A percentile compares a stretch with the other conserved stretches of the same genome.
These are phyloP conservation scores for Streptanthus diversifolius DNA, from an alignment of 345 rosid species.

Conservation along the genomic window DNA sequence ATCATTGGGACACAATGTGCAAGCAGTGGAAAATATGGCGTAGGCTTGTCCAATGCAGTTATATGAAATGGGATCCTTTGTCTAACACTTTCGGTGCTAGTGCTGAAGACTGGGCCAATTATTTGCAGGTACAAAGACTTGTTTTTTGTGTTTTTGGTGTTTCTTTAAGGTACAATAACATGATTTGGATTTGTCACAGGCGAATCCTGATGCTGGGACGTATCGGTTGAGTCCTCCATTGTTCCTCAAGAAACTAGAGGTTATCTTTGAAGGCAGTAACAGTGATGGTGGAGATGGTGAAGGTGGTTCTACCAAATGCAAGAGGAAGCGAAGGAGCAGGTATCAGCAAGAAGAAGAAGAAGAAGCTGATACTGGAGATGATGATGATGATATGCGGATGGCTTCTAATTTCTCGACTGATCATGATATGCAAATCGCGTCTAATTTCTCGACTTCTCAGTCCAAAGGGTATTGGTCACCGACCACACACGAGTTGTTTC, in stretches of 20 bases:
- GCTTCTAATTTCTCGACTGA: slow-evolving; percentile 13
- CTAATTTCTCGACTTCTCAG: slow-evolving; percentile 18
- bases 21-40: slow-evolving; percentile 55
- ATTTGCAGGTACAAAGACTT: slow-evolving; percentile 28
- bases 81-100: slow-evolving; percentile 38
- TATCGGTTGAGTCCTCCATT: slow-evolving; percentile 40
- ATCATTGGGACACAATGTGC: slow-evolving; percentile 45
- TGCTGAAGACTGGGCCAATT: slow-evolving; percentile 45
- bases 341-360: not conserved
- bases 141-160: not conserved
- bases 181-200: slow-evolving; percentile 28
- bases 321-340: slow-evolving; percentile 9
- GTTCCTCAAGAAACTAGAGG: slow-evolving; percentile 37
- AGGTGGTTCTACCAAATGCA: slow-evolving; percentile 6
- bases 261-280: slow-evolving; percentile 33
- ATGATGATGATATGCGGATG: slow-evolving; percentile 26
- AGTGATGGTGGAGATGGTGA: slow-evolving; percentile 18
- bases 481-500: slow-evolving; percentile 40
- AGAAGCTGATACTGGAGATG: slow-evolving; percentile 16
- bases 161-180: not conserved
- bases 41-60: slow-evolving; percentile 32
- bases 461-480: slow-evolving; percentile 41
- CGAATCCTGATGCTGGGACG: slow-evolving; percentile 43
- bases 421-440: slow-evolving; percentile 24
- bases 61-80: slow-evolving; percentile 50